Base-by-base conservation (phyloP, 345 rosid species). In the Mangifera indica region DNA sequence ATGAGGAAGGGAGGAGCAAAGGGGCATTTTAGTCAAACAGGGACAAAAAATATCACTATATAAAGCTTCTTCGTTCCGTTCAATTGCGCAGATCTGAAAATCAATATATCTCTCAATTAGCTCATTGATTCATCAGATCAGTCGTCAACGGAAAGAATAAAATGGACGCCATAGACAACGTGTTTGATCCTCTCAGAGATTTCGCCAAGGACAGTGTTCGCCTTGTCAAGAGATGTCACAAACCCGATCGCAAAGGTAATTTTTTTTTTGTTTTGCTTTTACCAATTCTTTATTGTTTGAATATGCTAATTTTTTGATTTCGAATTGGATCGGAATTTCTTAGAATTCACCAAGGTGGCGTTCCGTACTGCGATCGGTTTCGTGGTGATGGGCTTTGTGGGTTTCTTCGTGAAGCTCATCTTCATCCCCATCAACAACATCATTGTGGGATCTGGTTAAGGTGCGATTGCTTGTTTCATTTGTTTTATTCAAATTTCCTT, bases 281-380 rank as follows among this genome's bases (percentile, higher is more conserved):
- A 4, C 58, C 20, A 0, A 21, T 24, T 21, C 24, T 21, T 37
- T 55, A 21, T 8, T 58, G 54, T 14, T 26, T 24, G 57, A n/a
- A 61, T 22, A 15, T 49, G 62, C 26, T 21, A 18, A 2, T 51
- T 29, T 3, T 46, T 46, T 46, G 54, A 24, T 24, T 4, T 25
- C 21, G 4, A 6, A 64, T 65, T 45, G 18, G 51, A 15, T 9
- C 10, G 56, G 46, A 7, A 21, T 52, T 32, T 42, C 64, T 66
- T 63, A 87, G 96, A 90, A 75, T 90, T 90, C 78, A 85, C 90
- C n/a, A 90, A 90, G 81, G 90, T 90, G 6, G 96, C 91, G 15
- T 85, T 87, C 34, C 96, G 96, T 78, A 90, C 93, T 13, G 96
- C 96, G 5, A 84, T 90, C 54, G 96, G 96, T 1, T 90, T 90